Base-by-base conservation (phyloP, 306 rosid genomes). In the Geum urbanum region DNA sequence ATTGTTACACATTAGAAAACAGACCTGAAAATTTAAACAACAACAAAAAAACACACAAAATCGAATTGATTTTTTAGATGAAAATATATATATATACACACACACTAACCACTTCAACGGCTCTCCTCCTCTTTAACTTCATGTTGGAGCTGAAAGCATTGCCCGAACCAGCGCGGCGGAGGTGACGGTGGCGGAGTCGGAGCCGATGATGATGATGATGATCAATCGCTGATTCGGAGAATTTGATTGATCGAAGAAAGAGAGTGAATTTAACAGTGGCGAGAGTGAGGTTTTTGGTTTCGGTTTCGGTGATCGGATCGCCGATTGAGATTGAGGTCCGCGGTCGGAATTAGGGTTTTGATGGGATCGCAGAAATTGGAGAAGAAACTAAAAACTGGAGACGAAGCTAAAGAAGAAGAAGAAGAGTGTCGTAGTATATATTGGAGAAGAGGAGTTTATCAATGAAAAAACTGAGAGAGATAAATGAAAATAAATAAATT, bases 21-120 rank as follows among this genome's bases (percentile, higher is more conserved):
- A 32, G 37, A 32, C 37, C 1, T 32, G 2, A 1, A 32, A 2
- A 32, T 32, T 3, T 32, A 32, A 32, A 2, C 3, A 32, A 32
- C 27, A 32, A 32, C 37, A 32, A 32, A 32, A 3, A 32, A 32
- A 32, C 37, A 32, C 3, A 45, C 27, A 54, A 46, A 55, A 70
- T 14, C 39, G 48, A 49, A 73, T 47, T 41, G 51, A 32, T 2
- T 32, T 32, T 32, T 32, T 2, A 32, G 49, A 75, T 52, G 22
- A 24, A 71, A 37, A 39, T 32, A 15, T 16, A 65, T 22, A 73
- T 50, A 50, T 53, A n/a, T n/a, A n/a, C n/a, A n/a, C n/a, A n/a
- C n/a, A 24, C 27, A 81, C 94, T 82, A 18, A 94, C 99, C 99
- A 94, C 99, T 94, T 91, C 97, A 27, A 91, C 89, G 79, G 97